These are phyloP conservation scores for Apophysomyces variabilis DNA, from an alignment of 371 early-diverging fungal species.

Conservation along the genomic window DNA sequence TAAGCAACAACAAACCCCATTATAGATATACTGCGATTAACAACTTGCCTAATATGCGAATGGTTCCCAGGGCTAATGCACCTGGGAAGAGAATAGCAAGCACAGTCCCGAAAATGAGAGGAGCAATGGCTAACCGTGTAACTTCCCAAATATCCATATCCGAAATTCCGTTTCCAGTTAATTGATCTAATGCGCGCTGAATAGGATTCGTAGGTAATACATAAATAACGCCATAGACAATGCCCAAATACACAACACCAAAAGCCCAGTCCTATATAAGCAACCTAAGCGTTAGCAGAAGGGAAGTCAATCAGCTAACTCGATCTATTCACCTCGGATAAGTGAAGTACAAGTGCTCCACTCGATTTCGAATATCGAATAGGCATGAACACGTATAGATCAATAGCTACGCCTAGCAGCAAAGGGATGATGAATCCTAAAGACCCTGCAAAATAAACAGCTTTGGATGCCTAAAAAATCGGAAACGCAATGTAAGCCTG, in stretches of 20 bases:
- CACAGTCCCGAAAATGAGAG: slow-evolving; percentile 27
- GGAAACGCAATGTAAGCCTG: background rate
- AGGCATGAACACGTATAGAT: slow-evolving; percentile 63
- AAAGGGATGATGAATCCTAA: slow-evolving; percentile 63
- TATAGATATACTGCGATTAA: background rate
- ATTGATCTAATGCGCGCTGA: slow-evolving; percentile 32
- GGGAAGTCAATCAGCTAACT: background rate
- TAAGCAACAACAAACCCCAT: background rate
- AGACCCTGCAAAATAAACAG: slow-evolving; percentile 39
- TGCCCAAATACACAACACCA: slow-evolving; percentile 61
- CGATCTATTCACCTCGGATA: slow-evolving; percentile 51
- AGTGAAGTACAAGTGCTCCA: slow-evolving; percentile 45
- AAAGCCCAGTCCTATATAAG: slow-evolving; percentile 60
- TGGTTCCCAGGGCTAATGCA: slow-evolving; percentile 21
- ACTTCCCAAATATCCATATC: slow-evolving; percentile 30
- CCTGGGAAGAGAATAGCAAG: slow-evolving; percentile 29
- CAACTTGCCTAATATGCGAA: slow-evolving; percentile 19
- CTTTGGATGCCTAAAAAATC: slow-evolving; percentile 24
- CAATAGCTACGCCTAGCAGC: slow-evolving; percentile 55
- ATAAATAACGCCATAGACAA: slow-evolving; percentile 49
- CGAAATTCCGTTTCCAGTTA: slow-evolving; percentile 36
- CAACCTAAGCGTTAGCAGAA: background rate
- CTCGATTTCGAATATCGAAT: slow-evolving; percentile 37
- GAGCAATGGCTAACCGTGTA: slow-evolving; percentile 39
- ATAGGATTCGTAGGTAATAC: slow-evolving; percentile 52